Base-by-base conservation (phyloP, 192 early-diverging fungal species). In the Dispira simplex region DNA sequence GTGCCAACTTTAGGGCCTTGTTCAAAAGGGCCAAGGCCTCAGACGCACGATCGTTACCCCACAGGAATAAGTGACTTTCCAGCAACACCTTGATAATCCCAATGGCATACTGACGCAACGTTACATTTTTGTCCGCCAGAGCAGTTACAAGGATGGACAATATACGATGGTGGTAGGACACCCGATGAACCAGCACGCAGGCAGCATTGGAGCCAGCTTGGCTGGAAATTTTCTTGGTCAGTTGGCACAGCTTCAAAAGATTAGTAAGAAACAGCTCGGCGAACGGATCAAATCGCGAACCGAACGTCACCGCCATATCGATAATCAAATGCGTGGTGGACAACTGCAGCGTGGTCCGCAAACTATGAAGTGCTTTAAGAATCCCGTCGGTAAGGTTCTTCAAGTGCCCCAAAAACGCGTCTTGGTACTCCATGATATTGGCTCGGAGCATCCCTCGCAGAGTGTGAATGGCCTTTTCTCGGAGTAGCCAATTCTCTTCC, bases 371-470 rank as follows among this genome's bases (percentile, higher is more conserved):
- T 8, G 56, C 56, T 39, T 58, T 58, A 11, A 58, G 28, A n/a
- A 58, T 58, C 11, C 56, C 56, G 56, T 58, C 56, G 9, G n/a
- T 58, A 26, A 58, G n/a, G 20, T 12, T n/a, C 56, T 58, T 58
- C 25, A 58, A n/a, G n/a, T 58, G 56, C 10, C 5, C 23, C 8
- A 58, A 13, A 23, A 58, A 58, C 5, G 56, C 28, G 25, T 9
- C 25, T 12, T 11, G 8, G 28, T 58, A 58, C 5, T 32, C 56
- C 4, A 21, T 13, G 5, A 32, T 11, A 39, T 58, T 58, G 56
- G 23, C 56, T 11, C 8, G 4, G 4, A 58, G 16, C 56, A 58
- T 58, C 8, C 23, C 56, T 28, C 56, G 56, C 56, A 58, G 28
- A 8, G 23, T 11, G 9, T 27, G 11, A 23, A 58, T 58, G 27